Conservation (phyloP, 2,329 filamentous ascomycete species). For the Elsinoe ampelina region DNA sequence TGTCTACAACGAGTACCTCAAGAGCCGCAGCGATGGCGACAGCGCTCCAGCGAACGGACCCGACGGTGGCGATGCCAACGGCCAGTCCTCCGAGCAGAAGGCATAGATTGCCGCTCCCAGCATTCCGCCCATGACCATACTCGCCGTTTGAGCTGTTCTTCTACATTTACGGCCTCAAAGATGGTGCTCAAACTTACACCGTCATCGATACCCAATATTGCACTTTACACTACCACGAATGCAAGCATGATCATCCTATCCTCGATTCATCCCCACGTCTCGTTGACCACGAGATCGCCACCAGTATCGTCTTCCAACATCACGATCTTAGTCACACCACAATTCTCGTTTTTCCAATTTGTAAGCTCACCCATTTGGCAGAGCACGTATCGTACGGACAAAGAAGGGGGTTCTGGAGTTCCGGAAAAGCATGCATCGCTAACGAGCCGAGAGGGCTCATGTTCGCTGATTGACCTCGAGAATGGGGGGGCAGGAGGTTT, state of each 20-base stretch:
- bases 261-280: neutral
- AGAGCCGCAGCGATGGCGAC: conserved; percentile 55
- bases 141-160: conserved; percentile 1
- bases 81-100: conserved; percentile 9
- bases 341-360: neutral
- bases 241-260: neutral
- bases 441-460: neutral
- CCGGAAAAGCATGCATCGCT: neutral
- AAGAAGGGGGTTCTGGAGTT: neutral
- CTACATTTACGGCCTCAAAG: neutral
- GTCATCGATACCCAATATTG: conserved; percentile 12
- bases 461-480: too few species aligned
- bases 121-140: neutral
- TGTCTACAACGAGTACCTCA: conserved; percentile 98
- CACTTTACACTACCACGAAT: neutral
- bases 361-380: neutral
- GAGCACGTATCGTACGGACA: neutral
- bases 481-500: too few species aligned
- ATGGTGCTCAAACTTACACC: neutral
- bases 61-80: conserved; percentile 5
- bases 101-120: conserved; percentile 11
- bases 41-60: conserved; percentile 24
- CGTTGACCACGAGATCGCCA: neutral
- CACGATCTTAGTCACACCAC: neutral
- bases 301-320: too few species aligned